Conservation (phyloP, 768 basidiomycete genomes). For the Panaeolus papilionaceus region DNA sequence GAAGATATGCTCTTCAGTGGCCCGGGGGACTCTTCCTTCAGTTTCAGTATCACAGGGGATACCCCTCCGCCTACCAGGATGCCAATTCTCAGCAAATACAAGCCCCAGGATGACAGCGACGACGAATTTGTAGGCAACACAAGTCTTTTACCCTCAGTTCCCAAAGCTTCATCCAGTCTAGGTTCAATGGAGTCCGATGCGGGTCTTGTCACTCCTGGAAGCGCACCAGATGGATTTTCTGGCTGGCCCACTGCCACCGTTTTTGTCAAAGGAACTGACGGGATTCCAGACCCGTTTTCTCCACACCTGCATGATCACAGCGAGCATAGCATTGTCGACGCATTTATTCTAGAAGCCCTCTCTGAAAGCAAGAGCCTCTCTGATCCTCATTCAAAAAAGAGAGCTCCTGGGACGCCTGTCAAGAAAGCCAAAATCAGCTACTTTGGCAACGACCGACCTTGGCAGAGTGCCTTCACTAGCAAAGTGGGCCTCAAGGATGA, state of each 20-base stretch:
- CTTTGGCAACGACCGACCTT: slow-evolving; percentile 65
- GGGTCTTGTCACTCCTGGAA: slow-evolving; percentile 73
- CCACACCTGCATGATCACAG: slow-evolving; percentile 23
- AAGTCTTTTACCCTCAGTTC: slow-evolving; percentile 47
- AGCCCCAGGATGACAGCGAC: slow-evolving; percentile 70
- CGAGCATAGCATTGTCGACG: slow-evolving; percentile 52
- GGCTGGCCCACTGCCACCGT: slow-evolving; percentile 66
- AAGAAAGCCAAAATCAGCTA: slow-evolving; percentile 71
- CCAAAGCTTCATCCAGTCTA: slow-evolving; percentile 65
- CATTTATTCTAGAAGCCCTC: slow-evolving; percentile 76
- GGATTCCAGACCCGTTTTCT: slow-evolving; percentile 29
- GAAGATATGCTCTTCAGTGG: slow-evolving; percentile 63
- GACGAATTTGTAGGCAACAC: slow-evolving; percentile 51
- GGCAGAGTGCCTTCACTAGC: slow-evolving; percentile 80
- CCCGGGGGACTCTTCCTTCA: slow-evolving; percentile 56
- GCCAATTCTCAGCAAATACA: slow-evolving; percentile 69
- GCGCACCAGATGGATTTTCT: slow-evolving; percentile 56
- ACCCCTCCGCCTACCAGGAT: slow-evolving; percentile 60
- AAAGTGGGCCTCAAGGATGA: slow-evolving; percentile 64
- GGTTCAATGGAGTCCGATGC: slow-evolving; percentile 69
- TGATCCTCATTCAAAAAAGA: slow-evolving; percentile 50
- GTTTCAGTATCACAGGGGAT: slow-evolving; percentile 57
- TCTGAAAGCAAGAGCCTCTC: slow-evolving; percentile 59
- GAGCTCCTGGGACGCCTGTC: slow-evolving; percentile 81
- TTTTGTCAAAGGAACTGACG: slow-evolving; percentile 49